Conservation (phyloP, 352 stramenopile genomes). For the Phytophthora rubi region DNA sequence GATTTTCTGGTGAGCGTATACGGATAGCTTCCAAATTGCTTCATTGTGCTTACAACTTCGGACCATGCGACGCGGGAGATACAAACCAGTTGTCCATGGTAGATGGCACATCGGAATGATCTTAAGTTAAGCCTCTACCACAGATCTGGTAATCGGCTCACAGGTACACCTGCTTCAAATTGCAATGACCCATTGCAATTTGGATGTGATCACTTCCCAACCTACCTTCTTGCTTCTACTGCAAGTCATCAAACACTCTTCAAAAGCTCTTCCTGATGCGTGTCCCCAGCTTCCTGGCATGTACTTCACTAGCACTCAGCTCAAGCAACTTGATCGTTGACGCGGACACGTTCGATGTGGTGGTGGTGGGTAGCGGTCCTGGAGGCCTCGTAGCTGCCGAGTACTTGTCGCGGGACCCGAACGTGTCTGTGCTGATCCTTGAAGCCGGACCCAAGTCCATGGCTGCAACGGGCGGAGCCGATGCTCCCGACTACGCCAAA, state of each 20-base stretch:
- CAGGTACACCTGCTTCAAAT: not conserved
- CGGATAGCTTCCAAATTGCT: not conserved
- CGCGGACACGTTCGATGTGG: slow-evolving; percentile 48
- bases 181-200: not conserved
- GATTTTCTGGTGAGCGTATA: not conserved
- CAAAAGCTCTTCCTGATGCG: not conserved
- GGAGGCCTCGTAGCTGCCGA: slow-evolving; percentile 64
- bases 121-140: slow-evolving; percentile 16
- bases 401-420: slow-evolving; percentile 59
- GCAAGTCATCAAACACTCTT: not conserved
- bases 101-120: slow-evolving; percentile 9
- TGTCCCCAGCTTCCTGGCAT: not conserved
- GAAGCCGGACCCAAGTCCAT: slow-evolving; percentile 60
- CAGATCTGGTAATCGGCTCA: not conserved
- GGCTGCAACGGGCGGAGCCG: slow-evolving; percentile 51
- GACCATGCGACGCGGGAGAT: slow-evolving; percentile 6
- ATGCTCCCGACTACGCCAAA: slow-evolving; percentile 53
- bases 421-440: slow-evolving; percentile 58
- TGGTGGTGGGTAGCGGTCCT: slow-evolving; percentile 62
- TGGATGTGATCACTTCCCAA: slow-evolving; percentile 8
- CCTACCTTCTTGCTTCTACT: not conserved
- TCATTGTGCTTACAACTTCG: slow-evolving; percentile 8
- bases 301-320: slow-evolving; percentile 3
- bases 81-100: slow-evolving; percentile 1
- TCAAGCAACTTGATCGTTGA: not conserved